Evolutionary conservation across 2,329 filamentous ascomycete species (phyloP), one percentile per base, ranked within the genome.

Genomic region (Grosmannia clavigera): DNA sequence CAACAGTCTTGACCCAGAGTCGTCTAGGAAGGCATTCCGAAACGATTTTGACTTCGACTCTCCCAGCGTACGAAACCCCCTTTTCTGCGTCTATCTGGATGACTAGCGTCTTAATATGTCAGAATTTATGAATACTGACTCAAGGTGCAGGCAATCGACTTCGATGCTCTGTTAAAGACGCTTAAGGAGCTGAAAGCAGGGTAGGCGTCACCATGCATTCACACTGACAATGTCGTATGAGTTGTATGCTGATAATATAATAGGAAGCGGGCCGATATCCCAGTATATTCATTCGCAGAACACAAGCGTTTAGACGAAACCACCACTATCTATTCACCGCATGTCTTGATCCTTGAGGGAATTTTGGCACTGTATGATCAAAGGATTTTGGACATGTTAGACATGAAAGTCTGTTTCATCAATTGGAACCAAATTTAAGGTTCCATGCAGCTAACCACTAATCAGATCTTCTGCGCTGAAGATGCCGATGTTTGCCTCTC

Each of bases 31-130:
- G 67, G 94, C 94, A 0, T 96, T 96, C 73, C 76, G 76, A 62
- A 96, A 96, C 70, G 90, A 97, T 70, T 96, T 89, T 72, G 94
- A 99, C 70, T 96, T 99, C 74, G 94, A 99, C 71, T 86, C 92
- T 10, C 94, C 94, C 16, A 84, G 92, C 65, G 81, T 82, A 73
- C n/a, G n/a, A 10, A 14, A 16, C 1, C 11, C 19, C 31, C 2
- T 22, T n/a, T 5, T 29, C 27, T 33, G 10, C 10, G 9, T 5
- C 14, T 52, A 12, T 27, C 48, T 51, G 6, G 22, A 2, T 16
- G 1, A 22, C 2, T 50, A 22, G 46, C 46, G 2, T 27, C 9
- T 3, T 27, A 16, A 11, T 14, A 22, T 35, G 9, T 38, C 31
- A 38, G 12, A 19, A 29, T 16, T 5, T 19, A 9, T n/a, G 19